Percentiles rank a stretch among this genome's conserved stretches.
phyloP scores from a whole-genome alignment of 208 protist genomes.

The Leptomonas seymouri region DNA sequence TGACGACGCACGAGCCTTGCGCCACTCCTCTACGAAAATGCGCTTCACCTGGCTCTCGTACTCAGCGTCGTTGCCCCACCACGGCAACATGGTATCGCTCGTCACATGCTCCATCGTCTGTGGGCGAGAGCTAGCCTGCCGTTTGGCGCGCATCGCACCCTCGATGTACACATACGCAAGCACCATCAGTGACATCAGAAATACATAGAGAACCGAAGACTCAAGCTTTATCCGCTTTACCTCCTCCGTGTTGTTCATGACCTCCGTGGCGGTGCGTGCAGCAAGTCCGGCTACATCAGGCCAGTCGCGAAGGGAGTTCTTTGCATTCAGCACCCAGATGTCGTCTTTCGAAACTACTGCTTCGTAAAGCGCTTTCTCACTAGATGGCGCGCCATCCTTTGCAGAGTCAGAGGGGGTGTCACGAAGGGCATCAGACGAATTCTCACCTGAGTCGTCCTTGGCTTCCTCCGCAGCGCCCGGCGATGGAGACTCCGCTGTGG shows the following conservation, averaged over 20 bases:
- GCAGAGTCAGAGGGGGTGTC: not conserved
- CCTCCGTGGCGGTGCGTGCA: constrained; percentile 73
- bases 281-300: constrained; percentile 77
- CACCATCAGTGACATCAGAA: constrained; percentile 52
- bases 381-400: not conserved
- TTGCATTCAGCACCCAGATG: constrained; percentile 80
- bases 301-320: constrained; percentile 73
- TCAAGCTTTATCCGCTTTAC: constrained; percentile 65
- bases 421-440: not conserved
- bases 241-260: constrained; percentile 88
- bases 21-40: constrained; percentile 90
- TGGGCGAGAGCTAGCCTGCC: constrained; percentile 53
- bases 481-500: not conserved
- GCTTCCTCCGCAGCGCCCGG: not conserved
- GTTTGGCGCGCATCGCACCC: constrained; percentile 51
- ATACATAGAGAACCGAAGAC: constrained; percentile 57
- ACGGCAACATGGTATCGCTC: constrained; percentile 86
- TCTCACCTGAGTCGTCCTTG: not conserved
- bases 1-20: constrained; percentile 65
- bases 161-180: constrained; percentile 71
- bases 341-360: constrained; percentile 57
- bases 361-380: constrained; percentile 33
- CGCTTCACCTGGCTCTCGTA: constrained; percentile 91
- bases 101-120: constrained; percentile 68
- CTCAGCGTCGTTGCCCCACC: constrained; percentile 89